Evolutionary conservation across 805 yeast species (phyloP), one percentile per base, ranked within the genome.

Genomic region (Danielia reshetovae): DNA sequence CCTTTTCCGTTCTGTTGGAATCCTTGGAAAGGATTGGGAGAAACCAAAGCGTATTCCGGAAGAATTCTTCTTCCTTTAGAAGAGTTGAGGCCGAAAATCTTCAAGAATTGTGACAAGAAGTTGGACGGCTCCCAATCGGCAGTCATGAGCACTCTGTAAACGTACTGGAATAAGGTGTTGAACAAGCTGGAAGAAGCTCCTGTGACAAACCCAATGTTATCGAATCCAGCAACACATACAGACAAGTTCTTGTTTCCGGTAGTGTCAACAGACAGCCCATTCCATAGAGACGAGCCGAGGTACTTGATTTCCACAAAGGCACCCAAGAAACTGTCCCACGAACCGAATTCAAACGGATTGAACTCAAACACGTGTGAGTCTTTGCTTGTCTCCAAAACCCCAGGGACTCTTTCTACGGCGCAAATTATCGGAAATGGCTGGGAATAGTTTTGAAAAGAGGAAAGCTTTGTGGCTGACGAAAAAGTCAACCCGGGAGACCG

Each of bases 111-210:
- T 8, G 46, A 39, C 11, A 44, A 16, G 12, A 44, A 28, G 9
- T 38, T 31, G 5, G 38, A 32, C 1, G 46, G 36, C 27, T 29
- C 36, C 9, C 27, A 34, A 11, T 42, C 44, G 28, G 38, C 29
- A 7, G 32, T 38, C 53, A 23, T 57, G 12, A 65, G 52, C 24
- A 55, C 30, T 32, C 66, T 57, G 67, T 76, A 72, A 7, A 77
- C 51, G 40, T 70, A 73, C 7, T 72, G 51, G 34, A 79, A 62
- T 0, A 76, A 34, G 5, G 47, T 47, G 45, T 75, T 79, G 59
- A 79, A 79, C 17, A 79, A 53, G 0, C 83, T 75, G 0, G 85
- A 79, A 0, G 85, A 77, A 0, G 85, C 75, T 0, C 77, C 85
- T 0, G 79, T 69, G 4, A 80, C 62, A 43, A 77, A 78, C 0